Base-by-base conservation (phyloP, 345 rosid genomes). In the Erodium maritimum region DNA sequence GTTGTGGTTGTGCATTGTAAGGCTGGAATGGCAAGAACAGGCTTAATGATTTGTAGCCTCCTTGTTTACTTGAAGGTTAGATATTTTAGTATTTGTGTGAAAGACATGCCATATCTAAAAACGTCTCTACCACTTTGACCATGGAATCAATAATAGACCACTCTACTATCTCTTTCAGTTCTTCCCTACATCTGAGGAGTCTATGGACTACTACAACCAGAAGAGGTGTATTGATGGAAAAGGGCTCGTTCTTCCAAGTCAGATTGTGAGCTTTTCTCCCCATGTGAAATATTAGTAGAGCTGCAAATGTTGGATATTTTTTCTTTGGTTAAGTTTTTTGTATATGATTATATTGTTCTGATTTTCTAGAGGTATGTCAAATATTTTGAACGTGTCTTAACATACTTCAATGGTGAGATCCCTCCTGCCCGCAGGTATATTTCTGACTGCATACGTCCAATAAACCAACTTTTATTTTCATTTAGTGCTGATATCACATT, bases 1-100 rank as follows among this genome's bases (percentile, higher is more conserved):
- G 98, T 91, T 56, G 98, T 86, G 72, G 98, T 83, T 23, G 91
- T 91, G 70, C 98, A 88, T 69, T 91, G 98, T 69, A 91, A 91
- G 72, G 98, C 96, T 24, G 96, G 95, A 54, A 80, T 91, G 95
- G 96, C 81, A 59, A 83, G 98, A 77, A 91, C 96, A 22, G 96
- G 98, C 37, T 66, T 91, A 69, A 91, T 91, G 98, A 85, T 86
- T 62, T 88, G 95, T 61, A 81, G 95, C 76, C 94, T 91, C 76
- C 98, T 91, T 66, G 67, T 91, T 51, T 84, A 65, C 74, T 73
- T 91, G 60, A 88, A 91, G 90, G 98, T 88, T 68, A 37, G 6
- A 42, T 42, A 3, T 42, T 42, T 42, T 42, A 42, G 48, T 42
- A 42, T 7, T 14, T 12, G 34, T 29, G 5, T 29, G 34, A 29